Evolutionary conservation across 2,329 filamentous ascomycete species (phyloP), one percentile per base, ranked within the genome.

Genomic region (Lasiodiplodia hormozganensis): DNA sequence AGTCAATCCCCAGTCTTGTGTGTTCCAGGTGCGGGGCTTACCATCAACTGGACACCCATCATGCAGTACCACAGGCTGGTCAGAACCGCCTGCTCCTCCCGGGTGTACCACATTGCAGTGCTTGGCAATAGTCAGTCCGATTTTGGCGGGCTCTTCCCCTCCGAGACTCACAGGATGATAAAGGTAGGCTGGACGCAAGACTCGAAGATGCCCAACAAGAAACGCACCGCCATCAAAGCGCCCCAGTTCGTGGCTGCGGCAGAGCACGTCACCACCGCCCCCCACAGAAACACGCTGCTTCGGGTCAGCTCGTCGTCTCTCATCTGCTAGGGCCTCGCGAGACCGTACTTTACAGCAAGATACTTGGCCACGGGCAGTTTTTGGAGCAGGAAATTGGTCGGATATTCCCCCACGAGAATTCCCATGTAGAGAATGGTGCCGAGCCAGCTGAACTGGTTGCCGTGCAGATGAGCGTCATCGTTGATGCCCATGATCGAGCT

Each of bases 131-230:
- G 12, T 70, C 31, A 70, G 77, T 73, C 21, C 12, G 23, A 28
- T 18, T 2, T 2, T 12, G 7, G 3, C 11, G 5, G 12, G 14
- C 3, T 18, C 11, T 23, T 21, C 14, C 16, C 14, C 18, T 34
- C 6, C 4, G 14, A 18, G 43, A 36, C 58, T 52, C 88, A 0
- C 85, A 85, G 12, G 86, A 82, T 14, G 88, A 74, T 40, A 47
- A 54, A 25, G 34, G 43, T 49, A 62, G 58, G 76, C 66, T 38
- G 87, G 79, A 73, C 43, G 82, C 80, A 57, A 86, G 86, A 0
- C 89, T 86, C 76, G 73, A 92, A 92, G 58, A 90, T 85, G 57
- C 90, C 90, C 4, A 92, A 83, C 10, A 92, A 78, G 0, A 87
- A 90, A 4, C 90, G 85, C 2, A 90, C 86, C 0, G 82, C 79